These are phyloP conservation scores for Metroxylon sagu DNA, from an alignment of 176 grass and related monocot genomes.

Conservation along the genomic window DNA sequence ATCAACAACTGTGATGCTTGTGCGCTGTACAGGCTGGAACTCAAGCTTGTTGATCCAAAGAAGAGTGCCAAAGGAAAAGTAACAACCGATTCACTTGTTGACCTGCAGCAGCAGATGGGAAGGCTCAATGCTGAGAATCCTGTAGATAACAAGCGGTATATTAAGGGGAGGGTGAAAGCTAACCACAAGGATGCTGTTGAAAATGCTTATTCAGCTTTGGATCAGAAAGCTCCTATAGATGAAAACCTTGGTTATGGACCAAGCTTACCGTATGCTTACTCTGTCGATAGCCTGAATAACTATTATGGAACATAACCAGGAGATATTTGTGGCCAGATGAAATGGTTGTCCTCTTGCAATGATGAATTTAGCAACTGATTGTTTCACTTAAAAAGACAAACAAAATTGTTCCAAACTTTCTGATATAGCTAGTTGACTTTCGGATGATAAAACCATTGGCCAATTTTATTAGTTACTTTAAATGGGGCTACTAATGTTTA, in stretches of 20 bases:
- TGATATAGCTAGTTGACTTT: neutral
- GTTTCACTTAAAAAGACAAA: neutral
- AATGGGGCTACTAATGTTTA: too few relatives aligned
- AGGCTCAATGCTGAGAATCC: slow-evolving; percentile 17
- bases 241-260: slow-evolving; percentile 5
- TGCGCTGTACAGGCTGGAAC: slow-evolving; percentile 18
- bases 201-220: neutral
- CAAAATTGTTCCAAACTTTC: too few relatives aligned
- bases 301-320: neutral
- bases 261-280: slow-evolving; percentile 8
- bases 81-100: slow-evolving; percentile 12
- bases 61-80: slow-evolving; percentile 8
- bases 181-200: slow-evolving; percentile 8
- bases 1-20: slow-evolving; percentile 19
- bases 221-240: slow-evolving; percentile 6
- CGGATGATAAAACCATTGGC: neutral
- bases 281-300: slow-evolving; percentile 2
- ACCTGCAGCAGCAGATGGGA: slow-evolving; percentile 23
- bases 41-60: slow-evolving; percentile 21
- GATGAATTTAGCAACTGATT: neutral
- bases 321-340: neutral
- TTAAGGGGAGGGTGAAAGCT: slow-evolving; percentile 10
- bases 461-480: neutral
- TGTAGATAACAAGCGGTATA: slow-evolving; percentile 8
- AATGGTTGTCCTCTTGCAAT: too few relatives aligned